Percentiles rank a stretch among this genome's conserved stretches.
phyloP scores from a whole-genome alignment of 257 asterid species.

The Cruciata laevipes region DNA sequence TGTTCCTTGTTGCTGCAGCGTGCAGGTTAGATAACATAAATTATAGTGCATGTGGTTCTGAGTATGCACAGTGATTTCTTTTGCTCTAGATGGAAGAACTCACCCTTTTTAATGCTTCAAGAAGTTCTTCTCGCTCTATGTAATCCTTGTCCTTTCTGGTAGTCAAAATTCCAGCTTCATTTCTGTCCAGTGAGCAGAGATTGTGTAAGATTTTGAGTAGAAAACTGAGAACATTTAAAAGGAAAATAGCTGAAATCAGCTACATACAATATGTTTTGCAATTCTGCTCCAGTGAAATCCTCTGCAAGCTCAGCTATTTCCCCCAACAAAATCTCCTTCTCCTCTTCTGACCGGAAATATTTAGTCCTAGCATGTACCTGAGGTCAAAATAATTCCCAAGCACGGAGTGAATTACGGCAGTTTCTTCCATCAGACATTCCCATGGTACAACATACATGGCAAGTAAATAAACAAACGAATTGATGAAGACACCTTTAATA shows the following conservation, averaged over 20 bases:
- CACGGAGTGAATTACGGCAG: not conserved
- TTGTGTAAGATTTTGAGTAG: conserved; percentile 19
- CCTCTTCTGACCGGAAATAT: conserved; percentile 86
- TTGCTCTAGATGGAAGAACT: conserved; percentile 23
- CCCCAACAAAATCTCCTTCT: conserved; percentile 71
- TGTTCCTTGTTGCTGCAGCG: conserved; percentile 92
- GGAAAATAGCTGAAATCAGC: conserved; percentile 6
- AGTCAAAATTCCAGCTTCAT: conserved; percentile 96
- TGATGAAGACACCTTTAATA: conserved; percentile 60
- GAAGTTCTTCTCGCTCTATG: conserved; percentile 91
- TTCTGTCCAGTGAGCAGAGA: conserved; percentile 49
- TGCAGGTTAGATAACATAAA: conserved; percentile 20
- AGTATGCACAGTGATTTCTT: not conserved
- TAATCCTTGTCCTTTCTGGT: conserved; percentile 85
- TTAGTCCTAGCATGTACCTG: conserved; percentile 98
- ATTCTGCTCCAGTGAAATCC: conserved; percentile 94
- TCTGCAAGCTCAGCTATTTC: conserved; percentile 85
- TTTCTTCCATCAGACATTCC: not conserved
- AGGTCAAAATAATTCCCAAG: conserved; percentile 21
- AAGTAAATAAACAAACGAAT: not conserved
- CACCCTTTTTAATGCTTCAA: conserved; percentile 94
- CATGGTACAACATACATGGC: not conserved
- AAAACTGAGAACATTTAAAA: conserved; percentile 13
- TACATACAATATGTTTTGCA: conserved; percentile 85
- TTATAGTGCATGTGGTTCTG: not conserved